Base-by-base conservation (phyloP, 345 rosid genomes). In the Lenwebbia sp. region DNA sequence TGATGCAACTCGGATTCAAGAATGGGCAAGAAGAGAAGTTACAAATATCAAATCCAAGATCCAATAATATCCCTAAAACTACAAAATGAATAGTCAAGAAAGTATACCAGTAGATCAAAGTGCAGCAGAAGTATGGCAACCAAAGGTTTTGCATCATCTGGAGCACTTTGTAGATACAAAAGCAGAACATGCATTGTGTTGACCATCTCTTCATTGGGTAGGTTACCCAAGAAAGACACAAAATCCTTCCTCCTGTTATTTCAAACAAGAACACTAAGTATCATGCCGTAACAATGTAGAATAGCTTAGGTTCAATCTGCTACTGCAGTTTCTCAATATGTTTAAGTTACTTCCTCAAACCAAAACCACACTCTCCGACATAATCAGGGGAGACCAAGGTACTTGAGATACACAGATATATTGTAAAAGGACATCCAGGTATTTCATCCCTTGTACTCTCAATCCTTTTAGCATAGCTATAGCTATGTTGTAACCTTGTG, bases 61-160 rank as follows among this genome's bases (percentile, higher is more conserved):
- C n/a, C 33, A 55, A 53, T 41, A 86, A 41, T 54, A 25, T 58
- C 41, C 49, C 40, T 23, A 22, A 49, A 40, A 44, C 49, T 70
- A 70, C 78, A 37, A 28, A 5, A 83, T 10, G 37, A 55, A 55
- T 28, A 78, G 3, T 75, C 41, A 17, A 53, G 62, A 57, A 13
- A 86, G 83, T 84, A 58, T 88, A 94, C 96, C 92, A 88, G 84
- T 78, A 89, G 91, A 87, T 92, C 92, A 40, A 94, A 87, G 88
- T 90, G 92, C 82, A 94, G 83, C 55, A 93, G 88, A 53, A 94
- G 92, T 50, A 90, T 85, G 47, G 94, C 92, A 87, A 91, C 89
- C 83, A 91, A 83, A 44, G 93, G 93, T 85, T 83, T 89, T 86
- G 89, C 90, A 56, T 83, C 90, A 78, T 85, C 88, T 65, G 88